Evolutionary conservation across 495 filamentous ascomycete genomes (phyloP), one percentile per base, ranked within the genome.

Genomic region (Usnea hakonensis): DNA sequence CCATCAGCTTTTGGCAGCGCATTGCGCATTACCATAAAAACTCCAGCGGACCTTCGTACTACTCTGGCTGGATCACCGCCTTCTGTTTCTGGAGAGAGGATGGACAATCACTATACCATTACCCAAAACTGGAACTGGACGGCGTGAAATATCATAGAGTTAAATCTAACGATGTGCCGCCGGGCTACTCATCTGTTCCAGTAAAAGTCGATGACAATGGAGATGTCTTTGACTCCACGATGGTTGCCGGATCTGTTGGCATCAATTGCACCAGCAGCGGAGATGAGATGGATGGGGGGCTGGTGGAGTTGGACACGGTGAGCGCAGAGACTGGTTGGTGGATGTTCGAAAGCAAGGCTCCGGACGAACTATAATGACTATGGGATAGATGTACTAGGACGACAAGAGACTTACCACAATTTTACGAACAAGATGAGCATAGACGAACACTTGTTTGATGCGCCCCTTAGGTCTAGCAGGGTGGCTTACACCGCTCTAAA

Each of bases 31-130:
- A 35, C 0, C 1, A 46, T 2, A 52, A 58, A 9, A 65, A 60
- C 23, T 74, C 73, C 2, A 73, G 68, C 35, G 70, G 72, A 0
- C 63, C 72, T 1, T 26, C 58, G 1, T 68, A 67, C 50, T 56
- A 76, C 4, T 74, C 70, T 0, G 79, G 79, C 17, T 81, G 78
- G 79, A 73, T 81, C 59, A 75, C 76, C 0, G 79, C 73, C 0
- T 82, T 82, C 69, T 73, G 72, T 46, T 78, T 75, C 69, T 82
- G 79, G 79, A 54, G 72, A 21, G 67, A 64, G 8, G 59, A 75
- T 3, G 79, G 79, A 10, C 41, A 57, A 5, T 61, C 13, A 16
- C 33, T 74, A 17, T 65, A 64, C 57, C 19, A 13, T 32, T 33
- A 21, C 40, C 56, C 40, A 7, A 11, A 32, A 16, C 23, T 67